Base-by-base conservation (phyloP, 768 basidiomycete species). In the Suillus cothurnatus region DNA sequence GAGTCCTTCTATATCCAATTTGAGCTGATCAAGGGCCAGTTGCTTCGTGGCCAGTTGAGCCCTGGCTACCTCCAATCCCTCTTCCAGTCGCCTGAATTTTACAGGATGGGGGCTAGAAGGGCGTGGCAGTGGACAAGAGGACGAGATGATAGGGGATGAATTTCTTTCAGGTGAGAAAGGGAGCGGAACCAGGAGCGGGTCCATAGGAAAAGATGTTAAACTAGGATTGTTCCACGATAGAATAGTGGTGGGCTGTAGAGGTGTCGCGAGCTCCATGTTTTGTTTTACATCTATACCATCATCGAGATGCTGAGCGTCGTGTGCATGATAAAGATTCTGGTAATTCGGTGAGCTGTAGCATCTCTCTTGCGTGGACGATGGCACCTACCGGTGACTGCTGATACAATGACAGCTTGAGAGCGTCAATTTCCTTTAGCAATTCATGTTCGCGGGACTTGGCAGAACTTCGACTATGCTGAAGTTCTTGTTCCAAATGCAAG, bases 251-350 rank as follows among this genome's bases (percentile, higher is more conserved):
- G 82, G 82, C 57, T 78, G 61, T 14, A 86, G 72, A n/a, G 85
- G 84, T 7, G 84, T 84, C 5, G 79, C 84, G 6, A 86, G 80
- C 55, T 85, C 84, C 85, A 86, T 85, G 6, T 81, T 81, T 61
- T 79, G 73, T 61, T 83, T 82, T 9, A 77, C 73, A 38, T 80
- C 77, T 19, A 77, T 68, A 14, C 70, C 69, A 12, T 66, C 73
- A 12, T 80, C 82, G 4, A 81, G 68, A 1, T 76, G 68, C 36
- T 72, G 70, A 6, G 67, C 56, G 38, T 66, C 61, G 23, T 66
- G 65, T 55, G 63, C 14, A 26, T 61, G 28, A 28, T 39, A 41
- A 52, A 57, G 58, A 53, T 56, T 68, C 68, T 71, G 32, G 28
- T 36, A 14, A n/a, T 63, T 17, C 36, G 3, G 39, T 67, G 21